Evolutionary conservation across 805 yeast genomes (phyloP).

Genomic region (Metschnikowia koreensis): DNA sequence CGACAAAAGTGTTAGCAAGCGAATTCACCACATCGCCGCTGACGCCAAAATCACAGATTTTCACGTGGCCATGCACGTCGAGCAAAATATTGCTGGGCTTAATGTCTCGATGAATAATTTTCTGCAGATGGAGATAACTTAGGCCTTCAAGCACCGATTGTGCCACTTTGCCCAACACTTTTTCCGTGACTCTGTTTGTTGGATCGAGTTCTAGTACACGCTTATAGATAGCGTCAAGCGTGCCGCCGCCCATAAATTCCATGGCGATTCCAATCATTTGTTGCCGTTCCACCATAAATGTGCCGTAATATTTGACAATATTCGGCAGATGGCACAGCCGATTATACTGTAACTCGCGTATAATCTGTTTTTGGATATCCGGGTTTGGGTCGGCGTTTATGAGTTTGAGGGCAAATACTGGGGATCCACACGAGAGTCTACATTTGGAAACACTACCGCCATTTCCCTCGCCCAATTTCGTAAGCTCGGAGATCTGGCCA

Average conservation of each 20-base stretch:
- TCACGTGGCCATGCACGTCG: slow-evolving; percentile 75
- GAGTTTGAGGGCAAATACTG: slow-evolving; percentile 79
- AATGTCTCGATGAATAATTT: slow-evolving; percentile 91
- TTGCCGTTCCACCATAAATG: slow-evolving; percentile 72
- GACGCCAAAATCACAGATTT: slow-evolving; percentile 96
- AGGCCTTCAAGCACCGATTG: slow-evolving; percentile 82
- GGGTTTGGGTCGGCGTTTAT: slow-evolving; percentile 78
- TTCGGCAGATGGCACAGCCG: slow-evolving; percentile 76
- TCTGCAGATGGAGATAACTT: slow-evolving; percentile 81
- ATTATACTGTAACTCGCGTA: slow-evolving; percentile 88
- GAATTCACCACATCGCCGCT: slow-evolving; percentile 96
- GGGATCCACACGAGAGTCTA: slow-evolving; percentile 52
- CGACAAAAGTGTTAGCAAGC: slow-evolving; percentile 93
- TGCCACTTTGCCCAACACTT: slow-evolving; percentile 87
- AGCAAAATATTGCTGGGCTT: slow-evolving; percentile 91
- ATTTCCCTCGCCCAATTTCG: slow-evolving; percentile 86
- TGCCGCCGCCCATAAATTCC: slow-evolving; percentile 96
- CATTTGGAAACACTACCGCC: slow-evolving; percentile 91
- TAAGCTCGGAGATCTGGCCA: slow-evolving; percentile 64
- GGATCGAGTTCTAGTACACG: slow-evolving; percentile 57
- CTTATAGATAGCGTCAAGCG: slow-evolving; percentile 87
- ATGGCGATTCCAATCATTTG: slow-evolving; percentile 89
- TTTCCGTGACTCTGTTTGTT: slow-evolving; percentile 89
- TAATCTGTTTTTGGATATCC: slow-evolving; percentile 83
- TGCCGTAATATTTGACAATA: slow-evolving; percentile 91